A percentile compares a stretch with the other conserved stretches of the same genome.
phyloP scores from a whole-genome alignment of 495 filamentous ascomycete genomes.

The Echria macrotheca region DNA sequence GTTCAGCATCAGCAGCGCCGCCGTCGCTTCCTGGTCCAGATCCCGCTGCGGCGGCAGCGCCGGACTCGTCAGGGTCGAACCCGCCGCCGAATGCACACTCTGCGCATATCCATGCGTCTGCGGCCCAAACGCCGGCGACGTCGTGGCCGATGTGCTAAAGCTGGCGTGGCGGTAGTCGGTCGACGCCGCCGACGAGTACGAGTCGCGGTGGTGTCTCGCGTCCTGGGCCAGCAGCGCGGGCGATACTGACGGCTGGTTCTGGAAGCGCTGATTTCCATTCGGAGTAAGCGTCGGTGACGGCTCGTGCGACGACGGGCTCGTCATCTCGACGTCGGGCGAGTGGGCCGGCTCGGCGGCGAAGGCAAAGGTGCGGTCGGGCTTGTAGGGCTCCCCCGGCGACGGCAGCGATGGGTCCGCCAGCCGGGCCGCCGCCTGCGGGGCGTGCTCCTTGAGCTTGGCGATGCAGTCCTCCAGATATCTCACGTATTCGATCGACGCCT shows the following conservation, averaged over 20 bases:
- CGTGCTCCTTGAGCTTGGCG: constrained; percentile 63
- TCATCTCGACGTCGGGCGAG: constrained; percentile 46
- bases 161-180: constrained; percentile 39
- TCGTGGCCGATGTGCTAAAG: constrained; percentile 40
- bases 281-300: constrained; percentile 32
- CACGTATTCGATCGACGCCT: constrained; percentile 96
- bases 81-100: constrained; percentile 30
- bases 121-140: constrained; percentile 44
- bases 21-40: constrained; percentile 72
- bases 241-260: constrained; percentile 44
- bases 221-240: constrained; percentile 41
- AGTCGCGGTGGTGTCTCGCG: constrained; percentile 35
- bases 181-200: constrained; percentile 40
- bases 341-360: constrained; percentile 6
- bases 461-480: constrained; percentile 92
- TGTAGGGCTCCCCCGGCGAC: constrained; percentile 20
- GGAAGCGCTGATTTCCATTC: constrained; percentile 23
- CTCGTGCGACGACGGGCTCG: constrained; percentile 29
- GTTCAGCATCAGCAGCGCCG: constrained; percentile 75
- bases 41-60: constrained; percentile 41
- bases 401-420: too few relatives aligned
- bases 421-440: constrained; percentile 16
- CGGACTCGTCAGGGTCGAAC: constrained; percentile 46
- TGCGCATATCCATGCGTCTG: constrained; percentile 24
- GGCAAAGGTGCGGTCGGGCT: constrained; percentile 21